A percentile compares a stretch with the other conserved stretches of the same genome.
Conservation (phyloP, 768 basidiomycete genomes). For the Collybia sp. region DNA sequence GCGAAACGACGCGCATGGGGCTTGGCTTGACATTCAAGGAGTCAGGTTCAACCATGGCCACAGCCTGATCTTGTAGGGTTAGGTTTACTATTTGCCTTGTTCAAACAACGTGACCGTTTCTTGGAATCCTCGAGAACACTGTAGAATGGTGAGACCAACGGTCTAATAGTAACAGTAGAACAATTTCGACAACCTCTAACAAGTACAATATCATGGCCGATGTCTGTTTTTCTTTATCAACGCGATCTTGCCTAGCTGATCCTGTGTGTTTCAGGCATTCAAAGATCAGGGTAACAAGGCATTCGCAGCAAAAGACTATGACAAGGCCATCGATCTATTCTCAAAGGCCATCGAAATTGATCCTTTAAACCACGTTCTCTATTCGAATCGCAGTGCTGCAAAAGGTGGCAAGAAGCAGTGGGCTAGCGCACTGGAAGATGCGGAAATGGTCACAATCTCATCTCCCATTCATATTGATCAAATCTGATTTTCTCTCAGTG, state of each 20-base stretch:
- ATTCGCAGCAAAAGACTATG: conserved; percentile 89
- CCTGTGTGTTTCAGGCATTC: conserved; percentile 41
- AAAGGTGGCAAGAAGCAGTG: conserved; percentile 83
- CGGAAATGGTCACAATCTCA: conserved; percentile 67
- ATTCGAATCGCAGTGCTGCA: conserved; percentile 90
- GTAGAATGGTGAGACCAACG: not conserved
- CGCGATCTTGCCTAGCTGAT: not conserved
- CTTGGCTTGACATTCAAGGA: too few relatives aligned
- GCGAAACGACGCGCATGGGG: too few relatives aligned
- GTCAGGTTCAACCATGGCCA: too few relatives aligned
- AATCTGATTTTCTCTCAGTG: conserved; percentile 42
- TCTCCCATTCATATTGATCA: not conserved
- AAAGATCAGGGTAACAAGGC: conserved; percentile 97
- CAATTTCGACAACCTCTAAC: too few relatives aligned
- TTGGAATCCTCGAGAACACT: too few relatives aligned
- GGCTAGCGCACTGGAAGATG: conserved; percentile 75
- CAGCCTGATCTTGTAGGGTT: too few relatives aligned
- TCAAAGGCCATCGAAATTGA: conserved; percentile 81
- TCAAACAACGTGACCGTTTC: not conserved
- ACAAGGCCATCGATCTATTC: conserved; percentile 81
- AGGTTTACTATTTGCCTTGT: not conserved
- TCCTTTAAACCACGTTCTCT: conserved; percentile 81
- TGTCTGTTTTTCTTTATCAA: conserved; percentile 20
- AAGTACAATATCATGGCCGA: conserved; percentile 27
- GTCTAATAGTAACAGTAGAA: not conserved